Percentiles rank a stretch among this genome's conserved stretches.
These are phyloP conservation scores for Millerago galiae DNA, from an alignment of 805 yeast genomes.

Conservation along the genomic window DNA sequence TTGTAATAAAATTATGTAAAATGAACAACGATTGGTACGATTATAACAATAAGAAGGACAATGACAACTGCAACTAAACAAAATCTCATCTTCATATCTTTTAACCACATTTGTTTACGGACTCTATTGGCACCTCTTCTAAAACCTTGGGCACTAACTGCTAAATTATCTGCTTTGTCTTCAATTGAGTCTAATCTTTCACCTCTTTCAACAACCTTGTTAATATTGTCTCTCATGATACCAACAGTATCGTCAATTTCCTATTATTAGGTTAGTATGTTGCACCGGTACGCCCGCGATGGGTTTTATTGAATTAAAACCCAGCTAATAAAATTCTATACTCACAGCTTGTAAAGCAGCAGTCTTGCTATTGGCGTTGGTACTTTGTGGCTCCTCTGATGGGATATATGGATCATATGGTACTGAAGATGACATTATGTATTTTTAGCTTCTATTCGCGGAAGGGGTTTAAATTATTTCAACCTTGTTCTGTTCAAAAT, in stretches of 20 bases:
- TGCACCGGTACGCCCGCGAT: constrained; percentile 26
- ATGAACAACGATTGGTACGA: constrained; percentile 91
- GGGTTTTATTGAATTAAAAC: too few relatives aligned
- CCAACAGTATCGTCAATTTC: constrained; percentile 96
- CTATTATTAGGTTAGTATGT: constrained; percentile 30
- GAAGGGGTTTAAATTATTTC: neutral
- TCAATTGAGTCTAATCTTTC: constrained; percentile 89
- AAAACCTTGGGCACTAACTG: constrained; percentile 89
- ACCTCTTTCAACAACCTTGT: constrained; percentile 90
- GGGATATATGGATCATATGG: constrained; percentile 88
- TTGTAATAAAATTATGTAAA: constrained; percentile 45
- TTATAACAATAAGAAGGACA: constrained; percentile 74
- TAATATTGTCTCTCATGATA: constrained; percentile 94
- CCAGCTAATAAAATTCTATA: constrained; percentile 11
- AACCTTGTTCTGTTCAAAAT: too few relatives aligned
- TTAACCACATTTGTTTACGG: constrained; percentile 99
- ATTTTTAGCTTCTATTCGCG: neutral
- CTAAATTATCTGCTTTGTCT: constrained; percentile 88
- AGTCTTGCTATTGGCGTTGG: constrained; percentile 36
- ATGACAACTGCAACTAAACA: constrained; percentile 79
- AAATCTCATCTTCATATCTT: constrained; percentile 93
- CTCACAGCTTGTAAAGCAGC: constrained; percentile 80
- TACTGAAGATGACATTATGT: constrained; percentile 57
- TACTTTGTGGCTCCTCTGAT: constrained; percentile 32
- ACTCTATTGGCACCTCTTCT: constrained; percentile 96